Evolutionary conservation across 768 basidiomycete genomes (phyloP), one percentile per base, ranked within the genome.

Genomic region (Leccinum ochraceum): DNA sequence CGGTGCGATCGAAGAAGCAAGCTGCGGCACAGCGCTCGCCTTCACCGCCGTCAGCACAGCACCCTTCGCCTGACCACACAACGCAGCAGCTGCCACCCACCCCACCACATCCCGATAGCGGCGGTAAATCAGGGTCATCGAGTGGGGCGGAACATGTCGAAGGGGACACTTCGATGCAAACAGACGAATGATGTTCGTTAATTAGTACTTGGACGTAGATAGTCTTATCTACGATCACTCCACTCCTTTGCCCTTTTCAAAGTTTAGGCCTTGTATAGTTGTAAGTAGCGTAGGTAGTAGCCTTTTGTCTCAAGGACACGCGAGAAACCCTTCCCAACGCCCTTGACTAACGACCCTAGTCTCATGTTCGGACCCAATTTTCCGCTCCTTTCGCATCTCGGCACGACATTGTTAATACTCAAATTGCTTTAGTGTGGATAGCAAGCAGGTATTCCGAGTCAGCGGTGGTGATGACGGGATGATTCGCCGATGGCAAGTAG

Each of bases 1-100:
- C 81, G 0, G 71, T 69, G 16, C 69, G 73, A 62, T 74, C 73
- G 22, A 74, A 75, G 68, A 75, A 63, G 64, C 65, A 46, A 44
- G 59, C 59, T 52, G 61, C 57, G n/a, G 44, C 44, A 55, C 64
- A 61, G 24, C 74, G 63, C 58, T 65, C 66, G 6, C 73, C 74
- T 37, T 73, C 73, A 39, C 73, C 73, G 17, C 67, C 74, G 16
- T 60, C 58, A 51, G 24, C 34, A n/a, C 62, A 48, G 57, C 53
- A 36, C 30, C 16, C 39, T 30, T 60, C 69, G 20, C 57, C 62
- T 34, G 53, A 56, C 24, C 66, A 58, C 26, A 51, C 32, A 28
- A 56, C 57, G 7, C 61, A 58, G 32, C 56, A 60, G 4, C 53
- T 48, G 26, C 52, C 61, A 36, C 26, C 59, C 8, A 28, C 48